These are phyloP conservation scores for Fusarium neocosmosporiellum DNA, from an alignment of 2,329 filamentous ascomycete genomes.

Conservation along the genomic window DNA sequence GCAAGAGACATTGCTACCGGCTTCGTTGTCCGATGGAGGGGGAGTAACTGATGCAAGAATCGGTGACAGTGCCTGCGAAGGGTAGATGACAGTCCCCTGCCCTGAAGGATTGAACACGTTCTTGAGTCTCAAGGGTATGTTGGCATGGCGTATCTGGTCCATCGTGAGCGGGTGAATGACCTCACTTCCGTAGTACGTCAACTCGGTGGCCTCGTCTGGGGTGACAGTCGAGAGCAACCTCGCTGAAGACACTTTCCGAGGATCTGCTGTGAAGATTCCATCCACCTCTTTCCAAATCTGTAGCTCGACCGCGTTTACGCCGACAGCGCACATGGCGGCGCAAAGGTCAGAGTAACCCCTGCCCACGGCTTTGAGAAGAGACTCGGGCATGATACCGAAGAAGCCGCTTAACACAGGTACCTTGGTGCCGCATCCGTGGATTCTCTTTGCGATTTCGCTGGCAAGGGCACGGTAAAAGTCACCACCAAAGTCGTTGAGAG, in stretches of 20 bases:
- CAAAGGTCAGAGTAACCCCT: conserved; percentile 15
- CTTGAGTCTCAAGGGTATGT: background rate
- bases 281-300: conserved; percentile 21
- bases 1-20: background rate
- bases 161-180: conserved; percentile 8
- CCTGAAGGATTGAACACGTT: conserved; percentile 2
- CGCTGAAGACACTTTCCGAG: conserved; percentile 5
- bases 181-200: conserved; percentile 12
- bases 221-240: conserved; percentile 7
- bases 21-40: background rate
- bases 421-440: background rate
- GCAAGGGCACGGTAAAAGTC: conserved; percentile 6
- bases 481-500: background rate
- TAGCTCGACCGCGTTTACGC: conserved; percentile 2
- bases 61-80: background rate
- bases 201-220: conserved; percentile 9
- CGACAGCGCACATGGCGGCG: conserved; percentile 15
- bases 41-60: background rate
- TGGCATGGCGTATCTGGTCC: background rate
- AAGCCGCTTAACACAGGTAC: conserved; percentile 11
- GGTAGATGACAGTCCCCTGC: background rate
- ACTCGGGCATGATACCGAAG: conserved; percentile 11
- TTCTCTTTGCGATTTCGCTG: background rate
- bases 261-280: conserved; percentile 18
- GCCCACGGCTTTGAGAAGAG: conserved; percentile 5